Conservation (phyloP, 1,284 basidiomycete genomes). For the Puccinia polysora region DNA sequence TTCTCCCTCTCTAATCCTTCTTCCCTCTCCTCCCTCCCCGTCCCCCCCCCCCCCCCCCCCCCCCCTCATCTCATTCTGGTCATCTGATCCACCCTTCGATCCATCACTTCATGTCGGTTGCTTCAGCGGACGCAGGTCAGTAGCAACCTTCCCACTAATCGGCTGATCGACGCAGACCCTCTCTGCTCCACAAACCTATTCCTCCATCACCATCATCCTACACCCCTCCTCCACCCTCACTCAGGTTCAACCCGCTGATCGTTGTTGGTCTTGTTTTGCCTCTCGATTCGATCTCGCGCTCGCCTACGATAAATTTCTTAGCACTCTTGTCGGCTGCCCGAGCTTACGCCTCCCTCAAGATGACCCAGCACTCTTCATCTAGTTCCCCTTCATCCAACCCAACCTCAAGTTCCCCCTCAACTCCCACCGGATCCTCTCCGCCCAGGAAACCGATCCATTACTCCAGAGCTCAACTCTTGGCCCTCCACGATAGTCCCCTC, state of each 20-base stretch:
- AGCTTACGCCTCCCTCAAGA: conserved; percentile 42
- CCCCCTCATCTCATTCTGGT: too few species aligned
- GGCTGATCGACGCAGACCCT: background rate
- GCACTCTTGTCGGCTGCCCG: conserved; percentile 41
- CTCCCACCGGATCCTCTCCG: background rate
- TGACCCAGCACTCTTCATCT: conserved; percentile 28
- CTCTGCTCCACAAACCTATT: background rate
- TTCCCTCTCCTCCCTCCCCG: too few species aligned
- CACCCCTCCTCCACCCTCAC: background rate
- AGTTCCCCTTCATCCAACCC: background rate
- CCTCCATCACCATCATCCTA: background rate
- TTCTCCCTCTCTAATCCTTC: too few species aligned
- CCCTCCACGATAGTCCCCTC: conserved; percentile 37
- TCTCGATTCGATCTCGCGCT: too few species aligned
- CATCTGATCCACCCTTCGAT: too few species aligned
- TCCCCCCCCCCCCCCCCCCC: too few species aligned
- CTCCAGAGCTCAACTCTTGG: conserved; percentile 25
- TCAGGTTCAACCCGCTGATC: background rate
- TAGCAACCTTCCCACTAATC: background rate
- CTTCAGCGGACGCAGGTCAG: conserved; percentile 42
- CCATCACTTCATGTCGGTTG: conserved; percentile 38
- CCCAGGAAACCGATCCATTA: conserved; percentile 14
- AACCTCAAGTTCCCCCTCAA: conserved; percentile 10
- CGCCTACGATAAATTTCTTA: too few species aligned
- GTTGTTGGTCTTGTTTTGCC: background rate